phyloP scores from a whole-genome alignment of 1,139 yeast species.

The Candida sojae region DNA sequence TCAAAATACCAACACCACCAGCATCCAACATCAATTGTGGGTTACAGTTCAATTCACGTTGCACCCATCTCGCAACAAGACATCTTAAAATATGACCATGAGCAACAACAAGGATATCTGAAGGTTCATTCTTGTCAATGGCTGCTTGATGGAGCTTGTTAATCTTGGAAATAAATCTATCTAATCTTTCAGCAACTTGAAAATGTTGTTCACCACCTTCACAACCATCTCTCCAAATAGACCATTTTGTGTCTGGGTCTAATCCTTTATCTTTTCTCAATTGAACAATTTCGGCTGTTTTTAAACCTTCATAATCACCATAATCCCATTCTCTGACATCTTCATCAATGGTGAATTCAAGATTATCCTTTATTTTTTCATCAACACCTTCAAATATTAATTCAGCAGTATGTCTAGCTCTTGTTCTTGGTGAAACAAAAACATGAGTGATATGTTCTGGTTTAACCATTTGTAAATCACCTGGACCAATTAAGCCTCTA shows the following conservation, averaged over 20 bases:
- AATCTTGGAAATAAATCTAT: conserved; percentile 64
- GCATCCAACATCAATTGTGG: conserved; percentile 88
- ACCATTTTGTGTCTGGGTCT: conserved; percentile 57
- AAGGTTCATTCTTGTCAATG: conserved; percentile 49
- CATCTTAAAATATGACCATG: conserved; percentile 94
- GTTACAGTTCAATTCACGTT: conserved; percentile 55
- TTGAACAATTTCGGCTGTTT: conserved; percentile 64
- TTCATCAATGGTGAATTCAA: conserved; percentile 57
- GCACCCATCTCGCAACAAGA: conserved; percentile 87
- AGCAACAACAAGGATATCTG: conserved; percentile 82
- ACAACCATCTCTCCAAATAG: conserved; percentile 91
- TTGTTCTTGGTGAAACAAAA: conserved; percentile 74
- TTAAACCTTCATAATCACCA: conserved; percentile 90
- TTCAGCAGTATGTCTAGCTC: conserved; percentile 77
- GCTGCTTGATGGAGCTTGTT: conserved; percentile 64
- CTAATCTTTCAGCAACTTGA: conserved; percentile 70
- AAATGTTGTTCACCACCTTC: conserved; percentile 78
- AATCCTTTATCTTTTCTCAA: conserved; percentile 65
- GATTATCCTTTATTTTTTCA: conserved; percentile 43
- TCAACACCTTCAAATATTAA: conserved; percentile 53
- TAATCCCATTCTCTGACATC: conserved; percentile 92
- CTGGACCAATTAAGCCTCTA: conserved; percentile 58
- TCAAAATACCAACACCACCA: conserved; percentile 91
- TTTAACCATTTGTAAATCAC: conserved; percentile 56
- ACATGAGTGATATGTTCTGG: conserved; percentile 64